Evolutionary conservation across 2,329 filamentous ascomycete species (phyloP), one percentile per base, ranked within the genome.

Genomic region (Trichoderma koningii): DNA sequence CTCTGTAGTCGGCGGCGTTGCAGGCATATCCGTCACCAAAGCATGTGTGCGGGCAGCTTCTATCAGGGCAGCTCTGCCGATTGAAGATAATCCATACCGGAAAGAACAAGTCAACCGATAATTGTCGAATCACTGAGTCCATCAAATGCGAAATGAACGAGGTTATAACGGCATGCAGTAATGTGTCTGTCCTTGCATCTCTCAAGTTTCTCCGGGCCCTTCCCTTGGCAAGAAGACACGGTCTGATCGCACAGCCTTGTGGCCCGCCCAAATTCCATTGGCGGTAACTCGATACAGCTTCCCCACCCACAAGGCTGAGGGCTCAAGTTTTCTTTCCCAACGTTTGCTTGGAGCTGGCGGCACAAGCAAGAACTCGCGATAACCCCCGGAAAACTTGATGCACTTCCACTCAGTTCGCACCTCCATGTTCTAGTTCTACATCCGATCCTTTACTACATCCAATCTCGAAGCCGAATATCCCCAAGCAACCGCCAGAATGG

Each of bases 401-500:
- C 42, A 26, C 9, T 63, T 55, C 21, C 9, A 3, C 34, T 14
- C 34, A 38, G 12, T 2, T 3, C 12, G 3, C 10, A 38, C 21
- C 10, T 41, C 26, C 6, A 47, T 19, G 12, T 15, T 38, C 17
- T 38, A 17, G n/a, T 19, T n/a, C 28, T 38, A n/a, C 9, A 45
- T 47, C 12, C 5, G 5, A 12, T n/a, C 19, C 34, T 63, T 9
- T 7, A 14, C 17, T n/a, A 45, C 14, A 52, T n/a, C 28, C 14
- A 21, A 38, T 12, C 5, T 12, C 17, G 7, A 23, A 38, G 19
- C 41, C 41, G 23, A 51, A 47, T 23, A 19, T n/a, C 38, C 28
- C 45, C 26, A 38, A 41, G 38, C 42, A 53, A 53, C 26, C 34
- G 76, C 77, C 59, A 63, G 47, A 38, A 76, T 77, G 76, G 71